phyloP scores from a whole-genome alignment of 2,329 filamentous ascomycete species.

The Hymenoscyphus occultus region DNA sequence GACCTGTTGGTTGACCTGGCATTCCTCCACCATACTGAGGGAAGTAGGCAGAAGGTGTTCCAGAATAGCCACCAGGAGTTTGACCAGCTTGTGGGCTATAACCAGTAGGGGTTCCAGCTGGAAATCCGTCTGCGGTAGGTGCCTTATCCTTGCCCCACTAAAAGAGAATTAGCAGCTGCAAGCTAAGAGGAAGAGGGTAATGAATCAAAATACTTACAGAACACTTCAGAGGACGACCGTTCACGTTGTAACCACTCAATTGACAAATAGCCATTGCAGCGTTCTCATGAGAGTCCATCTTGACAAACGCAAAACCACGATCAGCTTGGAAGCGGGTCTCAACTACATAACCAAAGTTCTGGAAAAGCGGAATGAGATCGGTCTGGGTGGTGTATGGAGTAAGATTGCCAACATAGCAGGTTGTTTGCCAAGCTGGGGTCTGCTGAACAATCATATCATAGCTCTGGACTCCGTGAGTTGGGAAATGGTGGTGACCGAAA shows the following conservation, averaged over 20 bases:
- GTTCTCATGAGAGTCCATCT: slow-evolving; percentile 98
- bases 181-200: slow-evolving; percentile 11
- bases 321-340: slow-evolving; percentile 98
- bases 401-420: slow-evolving; percentile 95
- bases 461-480: slow-evolving; percentile 92
- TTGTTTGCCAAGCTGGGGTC: slow-evolving; percentile 97
- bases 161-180: slow-evolving; percentile 36
- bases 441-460: slow-evolving; percentile 96
- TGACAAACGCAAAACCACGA: slow-evolving; percentile 96
- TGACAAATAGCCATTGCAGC: slow-evolving; percentile 98
- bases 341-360: slow-evolving; percentile 96
- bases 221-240: slow-evolving; percentile 95
- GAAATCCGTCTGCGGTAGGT: slow-evolving; percentile 70
- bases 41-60: slow-evolving; percentile 79
- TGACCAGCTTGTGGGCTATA: slow-evolving; percentile 73
- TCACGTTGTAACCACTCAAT: slow-evolving; percentile 96
- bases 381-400: slow-evolving; percentile 97
- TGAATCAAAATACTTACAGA: slow-evolving; percentile 71
- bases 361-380: slow-evolving; percentile 95
- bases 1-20: slow-evolving; percentile 36
- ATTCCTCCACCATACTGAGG: slow-evolving; percentile 89
- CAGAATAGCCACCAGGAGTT: slow-evolving; percentile 69
- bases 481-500: slow-evolving; percentile 96
- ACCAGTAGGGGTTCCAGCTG: slow-evolving; percentile 67
- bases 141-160: slow-evolving; percentile 99